Base-by-base conservation (phyloP, 768 basidiomycete genomes). In the Leucosporidium creatinivorum region DNA sequence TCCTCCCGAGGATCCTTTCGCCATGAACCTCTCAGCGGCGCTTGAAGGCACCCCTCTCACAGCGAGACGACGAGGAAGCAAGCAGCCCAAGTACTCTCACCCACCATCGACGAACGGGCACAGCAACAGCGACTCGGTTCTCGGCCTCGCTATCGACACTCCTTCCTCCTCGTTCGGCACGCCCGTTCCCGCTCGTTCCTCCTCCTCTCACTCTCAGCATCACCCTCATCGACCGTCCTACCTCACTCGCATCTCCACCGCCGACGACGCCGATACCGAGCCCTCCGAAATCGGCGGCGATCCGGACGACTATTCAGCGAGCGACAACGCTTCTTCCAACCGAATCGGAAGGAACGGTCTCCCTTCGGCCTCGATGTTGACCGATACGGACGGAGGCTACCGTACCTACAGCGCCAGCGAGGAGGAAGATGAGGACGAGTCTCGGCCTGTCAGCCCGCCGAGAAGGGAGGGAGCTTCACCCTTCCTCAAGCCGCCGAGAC, bases 201-300 rank as follows among this genome's bases (percentile, higher is more conserved):
- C 9, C 39, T 33, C 25, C 17, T 13, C 26, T 1, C 8, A 18
- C 30, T 18, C 33, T 23, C 33, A 52, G n/a, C 15, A 33, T 26
- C 36, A 30, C 39, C 58, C 36, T 25, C 28, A 58, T 28, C 21
- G 36, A 15, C 39, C 39, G 3, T 44, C 39, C 39, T 44, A 44
- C 39, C 39, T 44, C 39, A 44, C 39, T 44, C 39, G 39, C 39
- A 44, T 44, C 39, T 61, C 65, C 0, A 58, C 23, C 23, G 61
- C 66, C n/a, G 66, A 61, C n/a, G 61, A 62, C 1, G 61, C 67
- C 1, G 59, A 68, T 26, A 50, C 58, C 10, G 62, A 61, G 54
- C 47, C 54, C 13, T 61, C 67, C 56, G 55, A 57, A 17, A 1
- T 26, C 25, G 39, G 36, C 25, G 58, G 39, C 36, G 57, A 44